Evolutionary conservation across 2,329 filamentous ascomycete genomes (phyloP).

Genomic region (Kalmusia sp.): DNA sequence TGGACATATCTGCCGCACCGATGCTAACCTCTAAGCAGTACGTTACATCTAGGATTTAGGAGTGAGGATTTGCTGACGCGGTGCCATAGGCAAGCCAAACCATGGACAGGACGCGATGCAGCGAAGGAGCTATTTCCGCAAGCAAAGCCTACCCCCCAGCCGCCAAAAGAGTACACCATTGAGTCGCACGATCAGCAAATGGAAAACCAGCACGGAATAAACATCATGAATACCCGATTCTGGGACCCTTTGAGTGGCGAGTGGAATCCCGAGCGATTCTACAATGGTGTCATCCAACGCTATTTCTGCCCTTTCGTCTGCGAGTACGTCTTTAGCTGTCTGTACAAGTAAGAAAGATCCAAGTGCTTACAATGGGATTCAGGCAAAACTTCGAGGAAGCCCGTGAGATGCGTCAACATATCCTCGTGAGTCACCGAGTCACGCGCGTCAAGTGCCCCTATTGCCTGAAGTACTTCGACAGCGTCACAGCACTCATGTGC

Average conservation of each 20-base stretch:
- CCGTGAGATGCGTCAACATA: constrained; percentile 44
- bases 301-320: constrained; percentile 66
- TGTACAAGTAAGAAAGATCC: background rate
- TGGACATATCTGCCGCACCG: background rate
- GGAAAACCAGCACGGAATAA: constrained; percentile 38
- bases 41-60: no score
- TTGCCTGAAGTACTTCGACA: constrained; percentile 52
- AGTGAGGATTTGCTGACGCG: constrained; percentile 7
- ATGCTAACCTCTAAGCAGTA: background rate
- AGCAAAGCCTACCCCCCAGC: constrained; percentile 35
- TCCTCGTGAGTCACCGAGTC: constrained; percentile 45
- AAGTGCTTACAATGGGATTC: constrained; percentile 8
- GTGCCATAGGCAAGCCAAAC: constrained; percentile 20
- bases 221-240: constrained; percentile 50
- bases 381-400: constrained; percentile 35
- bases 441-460: constrained; percentile 46
- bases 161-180: constrained; percentile 38
- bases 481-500: constrained; percentile 43
- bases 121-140: constrained; percentile 45
- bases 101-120: constrained; percentile 30
- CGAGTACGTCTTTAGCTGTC: constrained; percentile 49
- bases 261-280: constrained; percentile 60
- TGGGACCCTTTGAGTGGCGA: constrained; percentile 58
- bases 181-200: constrained; percentile 32
- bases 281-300: constrained; percentile 48